Evolutionary conservation across 306 rosid genomes (phyloP), one percentile per base, ranked within the genome.

Genomic region (Mimosa pudica): DNA sequence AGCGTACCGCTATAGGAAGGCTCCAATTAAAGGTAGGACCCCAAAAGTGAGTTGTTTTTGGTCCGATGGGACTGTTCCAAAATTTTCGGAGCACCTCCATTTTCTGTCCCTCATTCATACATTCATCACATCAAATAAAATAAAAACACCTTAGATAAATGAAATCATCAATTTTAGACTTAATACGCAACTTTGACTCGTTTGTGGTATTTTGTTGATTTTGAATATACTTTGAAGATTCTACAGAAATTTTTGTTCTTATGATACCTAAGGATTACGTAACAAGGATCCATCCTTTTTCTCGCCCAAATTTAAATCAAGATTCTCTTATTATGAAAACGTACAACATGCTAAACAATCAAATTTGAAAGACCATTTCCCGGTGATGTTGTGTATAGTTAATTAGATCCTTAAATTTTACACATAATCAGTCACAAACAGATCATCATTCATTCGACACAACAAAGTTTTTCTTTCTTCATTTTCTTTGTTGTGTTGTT

Each of bases 41-140:
- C 93, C 93, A 89, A 61, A 89, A 89, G 72, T 89, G 93, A 62
- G 90, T 85, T 0, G 93, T 89, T 75, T 87, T 89, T 12, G 86
- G 90, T 46, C 93, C 90, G 11, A 84, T 74, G 2, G 93, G 90
- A 78, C 93, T 89, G 70, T 82, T 89, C 93, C 87, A 87, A 80
- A 87, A 80, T 3, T 84, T 49, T 1, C 85, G 86, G 0, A 89
- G 84, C n/a, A 69, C 38, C 36, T 80, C 67, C 93, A 87, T 89
- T 72, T 68, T 75, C 1, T 58, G 5, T 48, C 6, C 14, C 45
- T 38, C 36, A 4, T 45, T 17, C n/a, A 71, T 55, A 44, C 10
- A 69, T 18, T 44, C 73, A 44, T 69, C 14, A 41, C 10, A 36
- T 66, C 45, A 18, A 38, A 32, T 63, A 10, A 1, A 33, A 11